Evolutionary conservation across 345 rosid species (phyloP), one percentile per base, ranked within the genome.

Genomic region (Adansonia digitata): DNA sequence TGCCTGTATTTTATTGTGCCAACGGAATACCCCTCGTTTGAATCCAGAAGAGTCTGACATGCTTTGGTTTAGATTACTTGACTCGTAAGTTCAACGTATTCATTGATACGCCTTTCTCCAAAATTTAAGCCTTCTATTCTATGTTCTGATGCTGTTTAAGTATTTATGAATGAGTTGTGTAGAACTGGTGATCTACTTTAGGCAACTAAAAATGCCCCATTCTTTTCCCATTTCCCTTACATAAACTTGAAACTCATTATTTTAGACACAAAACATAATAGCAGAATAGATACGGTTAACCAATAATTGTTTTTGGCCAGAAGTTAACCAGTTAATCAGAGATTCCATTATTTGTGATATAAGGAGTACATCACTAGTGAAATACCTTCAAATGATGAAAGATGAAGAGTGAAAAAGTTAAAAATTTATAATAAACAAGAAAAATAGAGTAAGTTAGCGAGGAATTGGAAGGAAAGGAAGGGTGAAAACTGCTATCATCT

Each of bases 61-160:
- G 31, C 96, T 95, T 71, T 95, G 99, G 99, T 95, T 95, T 78
- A 91, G 82, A 82, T 80, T 95, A 81, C 99, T 95, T 80, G 98
- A 93, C 71, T 82, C 91, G 99, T 95, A 85, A 91, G 97, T 83
- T 74, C 60, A 45, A 56, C 14, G 9, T 24, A 26, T 62, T 9
- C 7, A 53, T 20, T 53, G 12, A n/a, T n/a, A 34, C 69, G 15
- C 42, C 20, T 64, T 31, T 49, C 37, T 24, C 40, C 39, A 27
- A 61, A 45, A 17, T 48, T 69, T 18, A 31, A 31, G 17, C 37
- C 37, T 74, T 43, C 34, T n/a, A 2, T 43, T 31, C 5, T 15
- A 18, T 52, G 46, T 56, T 55, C 17, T 24, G 3, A 0, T 45
- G 60, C n/a, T 51, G 49, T 64, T 69, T 20, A 52, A 48, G 57